phyloP scores from a whole-genome alignment of 768 basidiomycete genomes.

The Leccinum barrowsii region DNA sequence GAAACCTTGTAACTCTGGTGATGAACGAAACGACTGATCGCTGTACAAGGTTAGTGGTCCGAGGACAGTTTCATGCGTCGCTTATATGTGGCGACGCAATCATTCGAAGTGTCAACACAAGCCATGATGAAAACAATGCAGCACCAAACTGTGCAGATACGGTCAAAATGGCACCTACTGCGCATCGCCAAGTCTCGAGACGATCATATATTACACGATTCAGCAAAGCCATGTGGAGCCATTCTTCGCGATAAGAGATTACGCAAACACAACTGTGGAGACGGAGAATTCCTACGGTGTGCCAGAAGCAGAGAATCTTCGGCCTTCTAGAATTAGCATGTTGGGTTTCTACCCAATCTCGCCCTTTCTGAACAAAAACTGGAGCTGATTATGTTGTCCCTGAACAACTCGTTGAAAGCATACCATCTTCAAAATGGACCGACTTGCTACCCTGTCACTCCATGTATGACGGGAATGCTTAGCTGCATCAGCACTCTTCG shows the following conservation, averaged over 20 bases:
- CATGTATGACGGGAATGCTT: constrained; percentile 45
- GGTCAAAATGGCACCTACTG: not conserved
- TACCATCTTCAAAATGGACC: not conserved
- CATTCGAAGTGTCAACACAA: not conserved
- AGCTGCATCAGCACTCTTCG: constrained; percentile 45
- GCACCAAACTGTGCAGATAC: not conserved
- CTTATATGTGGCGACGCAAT: not conserved
- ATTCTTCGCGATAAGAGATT: not conserved
- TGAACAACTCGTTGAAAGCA: not conserved
- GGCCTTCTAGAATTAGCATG: not conserved
- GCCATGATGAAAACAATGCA: not conserved
- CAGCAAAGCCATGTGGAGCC: not conserved
- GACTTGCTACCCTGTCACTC: constrained; percentile 30
- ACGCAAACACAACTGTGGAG: not conserved
- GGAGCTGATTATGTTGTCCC: not conserved
- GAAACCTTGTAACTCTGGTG: not conserved
- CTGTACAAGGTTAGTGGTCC: not conserved
- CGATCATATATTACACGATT: not conserved
- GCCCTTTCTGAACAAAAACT: not conserved
- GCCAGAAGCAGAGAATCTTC: not conserved
- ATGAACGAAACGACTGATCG: not conserved
- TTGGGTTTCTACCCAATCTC: not conserved
- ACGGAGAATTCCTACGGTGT: not conserved
- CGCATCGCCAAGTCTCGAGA: not conserved
- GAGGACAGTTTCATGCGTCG: not conserved